phyloP scores from a whole-genome alignment of 1,284 basidiomycete species.

The Pyrrhoderma noxium region DNA sequence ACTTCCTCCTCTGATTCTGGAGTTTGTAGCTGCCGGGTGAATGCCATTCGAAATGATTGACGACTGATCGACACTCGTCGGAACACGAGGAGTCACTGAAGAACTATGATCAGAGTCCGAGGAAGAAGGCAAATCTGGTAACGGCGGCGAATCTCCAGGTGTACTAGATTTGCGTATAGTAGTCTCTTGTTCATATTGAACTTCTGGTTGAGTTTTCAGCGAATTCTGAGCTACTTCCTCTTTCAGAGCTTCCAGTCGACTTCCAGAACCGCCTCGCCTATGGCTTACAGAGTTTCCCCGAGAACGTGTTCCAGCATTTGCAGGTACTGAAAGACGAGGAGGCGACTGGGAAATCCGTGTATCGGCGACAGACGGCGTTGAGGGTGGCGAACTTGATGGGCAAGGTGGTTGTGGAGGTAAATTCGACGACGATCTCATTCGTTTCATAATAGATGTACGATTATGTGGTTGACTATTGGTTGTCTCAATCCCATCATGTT shows the following conservation, averaged over 20 bases:
- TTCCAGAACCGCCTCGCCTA: slow-evolving; percentile 47
- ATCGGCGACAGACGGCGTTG: slow-evolving; percentile 27
- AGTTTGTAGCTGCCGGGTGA: slow-evolving; percentile 27
- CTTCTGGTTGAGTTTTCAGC: slow-evolving; percentile 22
- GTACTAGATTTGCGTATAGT: slow-evolving; percentile 4
- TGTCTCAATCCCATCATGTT: background rate
- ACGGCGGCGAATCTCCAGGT: slow-evolving; percentile 12
- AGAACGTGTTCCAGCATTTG: slow-evolving; percentile 25
- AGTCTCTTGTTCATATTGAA: slow-evolving; percentile 24
- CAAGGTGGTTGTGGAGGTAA: slow-evolving; percentile 40
- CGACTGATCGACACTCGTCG: background rate
- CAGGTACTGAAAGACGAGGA: slow-evolving; percentile 15
- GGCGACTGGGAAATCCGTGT: slow-evolving; percentile 15
- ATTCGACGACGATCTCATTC: slow-evolving; percentile 33
- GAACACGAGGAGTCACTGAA: slow-evolving; percentile 32
- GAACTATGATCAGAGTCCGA: slow-evolving; percentile 4
- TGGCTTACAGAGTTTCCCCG: slow-evolving; percentile 47
- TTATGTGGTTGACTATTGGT: slow-evolving; percentile 2
- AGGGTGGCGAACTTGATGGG: slow-evolving; percentile 24
- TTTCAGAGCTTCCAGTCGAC: slow-evolving; percentile 48
- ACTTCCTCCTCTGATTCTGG: slow-evolving; percentile 41
- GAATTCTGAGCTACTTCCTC: slow-evolving; percentile 43
- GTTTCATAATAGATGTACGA: slow-evolving; percentile 25
- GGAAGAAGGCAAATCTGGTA: slow-evolving; percentile 17
- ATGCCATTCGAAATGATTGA: background rate